Evolutionary conservation across 2,329 filamentous ascomycete genomes (phyloP).

Genomic region (Fusarium tjaetaba): DNA sequence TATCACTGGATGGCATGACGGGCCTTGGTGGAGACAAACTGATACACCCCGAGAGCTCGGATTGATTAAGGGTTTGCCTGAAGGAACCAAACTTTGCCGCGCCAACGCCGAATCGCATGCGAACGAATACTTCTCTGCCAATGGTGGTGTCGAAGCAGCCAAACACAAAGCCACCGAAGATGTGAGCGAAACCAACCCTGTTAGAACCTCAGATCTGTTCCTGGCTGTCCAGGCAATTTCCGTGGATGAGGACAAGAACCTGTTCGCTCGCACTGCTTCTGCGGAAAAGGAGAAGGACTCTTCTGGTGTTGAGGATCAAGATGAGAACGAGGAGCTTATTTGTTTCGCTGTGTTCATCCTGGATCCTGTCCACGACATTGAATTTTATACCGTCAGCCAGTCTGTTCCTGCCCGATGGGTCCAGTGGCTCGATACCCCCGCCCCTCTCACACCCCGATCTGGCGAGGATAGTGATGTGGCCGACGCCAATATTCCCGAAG

Average conservation of each 20-base stretch:
- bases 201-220: conserved; percentile 94
- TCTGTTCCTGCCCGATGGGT: conserved; percentile 86
- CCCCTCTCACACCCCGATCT: conserved; percentile 63
- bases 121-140: conserved; percentile 80
- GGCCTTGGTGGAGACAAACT: conserved; percentile 91
- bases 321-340: conserved; percentile 69
- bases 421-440: conserved; percentile 85
- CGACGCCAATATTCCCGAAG: conserved; percentile 69
- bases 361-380: conserved; percentile 91
- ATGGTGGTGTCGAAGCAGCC: conserved; percentile 83
- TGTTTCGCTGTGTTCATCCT: conserved; percentile 82
- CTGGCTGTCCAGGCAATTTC: conserved; percentile 90
- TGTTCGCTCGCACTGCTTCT: conserved; percentile 71
- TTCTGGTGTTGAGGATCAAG: conserved; percentile 61
- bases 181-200: conserved; percentile 85
- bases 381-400: conserved; percentile 86
- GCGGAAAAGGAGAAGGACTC: conserved; percentile 65
- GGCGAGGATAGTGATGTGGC: conserved; percentile 58
- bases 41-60: conserved; percentile 79
- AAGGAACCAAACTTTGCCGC: conserved; percentile 90
- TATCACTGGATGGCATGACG: conserved; percentile 84
- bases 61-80: conserved; percentile 79
- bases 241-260: conserved; percentile 68
- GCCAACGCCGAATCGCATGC: conserved; percentile 91
- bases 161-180: conserved; percentile 82